phyloP scores from a whole-genome alignment of 345 rosid genomes.

The Camelina laxa region DNA sequence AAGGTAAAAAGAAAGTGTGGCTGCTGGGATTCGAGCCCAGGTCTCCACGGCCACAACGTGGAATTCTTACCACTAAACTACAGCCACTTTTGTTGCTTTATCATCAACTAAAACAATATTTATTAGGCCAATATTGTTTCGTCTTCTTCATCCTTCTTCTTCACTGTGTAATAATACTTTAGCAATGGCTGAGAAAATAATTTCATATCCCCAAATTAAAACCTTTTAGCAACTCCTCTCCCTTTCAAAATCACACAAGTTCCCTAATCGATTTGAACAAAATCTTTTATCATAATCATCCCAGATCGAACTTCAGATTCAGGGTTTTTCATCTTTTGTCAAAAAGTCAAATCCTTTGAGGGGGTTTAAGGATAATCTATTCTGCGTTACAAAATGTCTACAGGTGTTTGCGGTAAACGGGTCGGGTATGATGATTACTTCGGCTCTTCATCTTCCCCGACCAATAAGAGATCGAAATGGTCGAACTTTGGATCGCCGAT shows the following conservation, averaged over 20 bases:
- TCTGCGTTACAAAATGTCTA: constrained; percentile 46
- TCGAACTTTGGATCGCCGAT: constrained; percentile 53
- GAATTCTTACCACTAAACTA: constrained; percentile 88
- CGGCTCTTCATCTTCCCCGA: constrained; percentile 53
- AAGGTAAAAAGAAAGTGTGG: constrained; percentile 39
- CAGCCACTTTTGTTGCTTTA: constrained; percentile 47
- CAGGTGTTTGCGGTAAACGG: constrained; percentile 63
- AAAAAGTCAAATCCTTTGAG: constrained; percentile 25
- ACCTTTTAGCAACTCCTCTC: constrained; percentile 12
- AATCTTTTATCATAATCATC: background rate
- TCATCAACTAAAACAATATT: fast-evolving
- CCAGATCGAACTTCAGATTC: constrained; percentile 3
- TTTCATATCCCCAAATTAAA: background rate
- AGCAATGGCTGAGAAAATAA: background rate
- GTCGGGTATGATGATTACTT: constrained; percentile 54
- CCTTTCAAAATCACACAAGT: background rate
- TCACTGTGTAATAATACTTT: background rate
- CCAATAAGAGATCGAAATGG: constrained; percentile 56
- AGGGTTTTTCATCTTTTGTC: background rate
- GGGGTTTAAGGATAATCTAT: constrained; percentile 37
- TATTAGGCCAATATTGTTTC: background rate
- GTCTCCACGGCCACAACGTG: constrained; percentile 93
- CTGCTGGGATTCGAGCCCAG: constrained; percentile 91
- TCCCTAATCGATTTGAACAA: background rate
- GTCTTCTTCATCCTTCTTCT: background rate